Evolutionary conservation across 768 basidiomycete genomes (phyloP), one percentile per base, ranked within the genome.

Genomic region (Chalciporus pseudorubinellus): DNA sequence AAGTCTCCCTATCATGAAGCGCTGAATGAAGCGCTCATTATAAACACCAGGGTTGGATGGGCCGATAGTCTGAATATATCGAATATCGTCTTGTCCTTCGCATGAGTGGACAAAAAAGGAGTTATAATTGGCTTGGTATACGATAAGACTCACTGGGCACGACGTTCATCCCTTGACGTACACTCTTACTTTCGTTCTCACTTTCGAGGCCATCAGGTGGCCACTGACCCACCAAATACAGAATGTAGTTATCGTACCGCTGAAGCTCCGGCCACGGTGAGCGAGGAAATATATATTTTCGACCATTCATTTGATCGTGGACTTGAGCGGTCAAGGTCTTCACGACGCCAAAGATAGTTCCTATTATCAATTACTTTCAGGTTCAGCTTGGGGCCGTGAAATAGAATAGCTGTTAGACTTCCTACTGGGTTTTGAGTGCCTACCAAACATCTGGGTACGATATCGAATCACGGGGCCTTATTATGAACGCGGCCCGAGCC

Each of bases 11-110:
- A 39, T 56, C 41, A 28, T 48, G 19, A 21, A 28, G 24, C 29
- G 51, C 38, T 36, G 36, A 45, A 45, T 12, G 40, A 11, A 48
- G 24, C 31, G 39, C 44, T 55, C 46, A 42, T 44, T 39, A 56
- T 47, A 29, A 46, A 57, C 48, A 52, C 59, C 55, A 83, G 82
- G 82, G 82, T 34, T 83, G 81, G 81, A 82, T 83, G 81, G 81
- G 80, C 45, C 77, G 82, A 18, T 73, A 56, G 57, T 49, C 13
- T 6, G 14, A 42, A 31, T 39, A 21, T 44, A 52, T 50, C 46
- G 34, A 46, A 50, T 38, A 20, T 39, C 8, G 36, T 31, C 34
- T 24, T 39, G 39, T 53, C 40, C 40, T 48, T 44, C 28, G 18
- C 31, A 36, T 29, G 24, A 10, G 36, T 47, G 38, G 34, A 38